These are phyloP conservation scores for Solanum corneliomulleri DNA, from an alignment of 257 asterid genomes.

Conservation along the genomic window DNA sequence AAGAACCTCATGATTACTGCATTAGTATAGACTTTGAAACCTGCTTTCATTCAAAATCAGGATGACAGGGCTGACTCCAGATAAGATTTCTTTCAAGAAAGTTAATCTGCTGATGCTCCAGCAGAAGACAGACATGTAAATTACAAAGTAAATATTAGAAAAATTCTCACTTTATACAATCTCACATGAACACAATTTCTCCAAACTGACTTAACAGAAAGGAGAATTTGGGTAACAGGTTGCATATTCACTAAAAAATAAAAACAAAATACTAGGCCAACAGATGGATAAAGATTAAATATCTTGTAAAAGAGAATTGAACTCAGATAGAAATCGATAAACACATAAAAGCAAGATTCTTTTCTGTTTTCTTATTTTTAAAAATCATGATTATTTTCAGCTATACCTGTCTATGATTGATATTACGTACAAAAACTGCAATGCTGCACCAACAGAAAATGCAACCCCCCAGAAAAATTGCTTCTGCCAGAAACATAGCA, in stretches of 20 bases:
- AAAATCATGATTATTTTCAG: background rate
- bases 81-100: background rate
- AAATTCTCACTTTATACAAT: background rate
- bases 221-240: background rate
- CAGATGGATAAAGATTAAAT: background rate
- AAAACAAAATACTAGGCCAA: background rate
- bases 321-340: background rate
- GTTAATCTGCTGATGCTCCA: background rate
- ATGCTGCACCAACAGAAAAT: conserved; percentile 75
- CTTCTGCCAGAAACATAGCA: conserved; percentile 74
- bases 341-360: background rate
- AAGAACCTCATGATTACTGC: background rate
- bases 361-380: background rate
- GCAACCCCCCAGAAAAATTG: conserved; percentile 91
- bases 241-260: background rate
- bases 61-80: background rate
- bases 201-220: background rate
- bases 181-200: background rate
- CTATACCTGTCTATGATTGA: conserved; percentile 87
- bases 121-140: background rate
- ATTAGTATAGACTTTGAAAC: background rate
- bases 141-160: background rate
- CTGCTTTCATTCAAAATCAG: background rate
- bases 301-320: background rate
- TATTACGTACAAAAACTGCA: conserved; percentile 86